These are phyloP conservation scores for Quercus phellos DNA, from an alignment of 331 rosid genomes.

Conservation along the genomic window DNA sequence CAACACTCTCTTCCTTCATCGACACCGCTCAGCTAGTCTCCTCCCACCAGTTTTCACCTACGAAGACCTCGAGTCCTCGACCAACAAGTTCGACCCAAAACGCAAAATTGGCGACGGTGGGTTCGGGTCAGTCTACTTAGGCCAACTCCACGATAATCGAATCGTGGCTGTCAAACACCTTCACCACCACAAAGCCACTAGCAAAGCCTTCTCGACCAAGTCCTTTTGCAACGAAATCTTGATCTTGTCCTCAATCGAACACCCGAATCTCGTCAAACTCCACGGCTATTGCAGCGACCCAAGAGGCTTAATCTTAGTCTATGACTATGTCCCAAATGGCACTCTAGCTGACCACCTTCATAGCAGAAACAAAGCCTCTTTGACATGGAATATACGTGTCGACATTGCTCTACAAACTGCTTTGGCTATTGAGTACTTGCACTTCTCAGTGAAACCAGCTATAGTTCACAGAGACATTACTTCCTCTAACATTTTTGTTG, in stretches of 20 bases:
- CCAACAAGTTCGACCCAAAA: conserved; percentile 68
- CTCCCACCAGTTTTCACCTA: conserved; percentile 84
- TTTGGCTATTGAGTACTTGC: conserved; percentile 88
- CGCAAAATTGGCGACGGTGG: conserved; percentile 96
- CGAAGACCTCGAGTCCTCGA: conserved; percentile 66
- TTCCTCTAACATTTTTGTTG: conserved; percentile 74
- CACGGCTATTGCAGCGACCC: conserved; percentile 96
- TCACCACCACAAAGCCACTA: conserved; percentile 34
- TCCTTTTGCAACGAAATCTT: conserved; percentile 92
- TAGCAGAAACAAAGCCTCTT: conserved; percentile 46
- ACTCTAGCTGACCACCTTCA: conserved; percentile 88
- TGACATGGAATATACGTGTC: conserved; percentile 70
- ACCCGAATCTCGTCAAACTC: conserved; percentile 84
- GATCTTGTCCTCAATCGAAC: conserved; percentile 76
- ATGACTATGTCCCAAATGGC: conserved; percentile 87
- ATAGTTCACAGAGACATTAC: conserved; percentile 93
- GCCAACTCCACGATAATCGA: conserved; percentile 59
- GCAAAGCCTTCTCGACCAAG: conserved; percentile 56
- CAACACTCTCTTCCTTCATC: conserved; percentile 60
- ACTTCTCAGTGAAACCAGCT: conserved; percentile 69
- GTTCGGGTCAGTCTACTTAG: conserved; percentile 82
- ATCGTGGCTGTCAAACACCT: conserved; percentile 83
- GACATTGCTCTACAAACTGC: conserved; percentile 84
- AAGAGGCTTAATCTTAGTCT: conserved; percentile 68
- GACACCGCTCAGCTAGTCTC: conserved; percentile 59